Percentiles rank a stretch among this genome's conserved stretches.
These are phyloP conservation scores for Penicillium fimorum DNA, from an alignment of 495 filamentous ascomycete genomes.

Conservation along the genomic window DNA sequence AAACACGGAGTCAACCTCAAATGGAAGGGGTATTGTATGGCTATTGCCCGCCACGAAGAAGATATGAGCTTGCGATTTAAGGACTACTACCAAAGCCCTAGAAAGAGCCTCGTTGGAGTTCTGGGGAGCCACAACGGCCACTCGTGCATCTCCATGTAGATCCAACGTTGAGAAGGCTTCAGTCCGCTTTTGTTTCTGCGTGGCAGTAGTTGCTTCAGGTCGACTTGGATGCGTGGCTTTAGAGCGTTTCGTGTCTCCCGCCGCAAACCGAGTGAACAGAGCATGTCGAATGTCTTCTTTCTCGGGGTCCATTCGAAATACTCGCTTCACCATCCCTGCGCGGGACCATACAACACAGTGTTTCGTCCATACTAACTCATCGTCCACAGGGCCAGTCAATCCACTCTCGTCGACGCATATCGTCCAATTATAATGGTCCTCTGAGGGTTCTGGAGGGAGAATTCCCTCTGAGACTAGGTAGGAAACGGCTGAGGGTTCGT, in stretches of 20 bases:
- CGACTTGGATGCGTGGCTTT: conserved; percentile 4
- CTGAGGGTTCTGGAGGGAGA: conserved; percentile 64
- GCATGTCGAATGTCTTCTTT: conserved; percentile 81
- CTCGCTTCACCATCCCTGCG: conserved; percentile 78
- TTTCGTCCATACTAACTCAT: conserved; percentile 84
- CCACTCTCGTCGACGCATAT: conserved; percentile 45
- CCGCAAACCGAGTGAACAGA: conserved; percentile 77
- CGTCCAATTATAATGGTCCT: conserved; percentile 71
- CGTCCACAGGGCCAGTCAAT: conserved; percentile 52
- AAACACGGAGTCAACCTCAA: conserved; percentile 86
- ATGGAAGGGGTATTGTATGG: conserved; percentile 89
- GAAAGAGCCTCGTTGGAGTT: conserved; percentile 29
- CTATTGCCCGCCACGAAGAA: conserved; percentile 86
- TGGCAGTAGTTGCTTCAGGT: not conserved
- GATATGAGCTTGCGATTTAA: conserved; percentile 90
- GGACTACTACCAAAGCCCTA: conserved; percentile 81
- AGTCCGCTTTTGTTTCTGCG: conserved; percentile 12
- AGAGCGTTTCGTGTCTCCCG: conserved; percentile 33
- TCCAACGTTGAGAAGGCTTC: conserved; percentile 23
- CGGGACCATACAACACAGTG: conserved; percentile 88
- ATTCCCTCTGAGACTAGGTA: conserved; percentile 82
- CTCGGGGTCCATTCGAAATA: conserved; percentile 84
- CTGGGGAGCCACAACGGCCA: conserved; percentile 18
- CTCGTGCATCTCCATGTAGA: conserved; percentile 20
- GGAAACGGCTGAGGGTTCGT: conserved; percentile 76